Conservation (phyloP, 352 stramenopile species). For the Phytopythium oedochilum region DNA sequence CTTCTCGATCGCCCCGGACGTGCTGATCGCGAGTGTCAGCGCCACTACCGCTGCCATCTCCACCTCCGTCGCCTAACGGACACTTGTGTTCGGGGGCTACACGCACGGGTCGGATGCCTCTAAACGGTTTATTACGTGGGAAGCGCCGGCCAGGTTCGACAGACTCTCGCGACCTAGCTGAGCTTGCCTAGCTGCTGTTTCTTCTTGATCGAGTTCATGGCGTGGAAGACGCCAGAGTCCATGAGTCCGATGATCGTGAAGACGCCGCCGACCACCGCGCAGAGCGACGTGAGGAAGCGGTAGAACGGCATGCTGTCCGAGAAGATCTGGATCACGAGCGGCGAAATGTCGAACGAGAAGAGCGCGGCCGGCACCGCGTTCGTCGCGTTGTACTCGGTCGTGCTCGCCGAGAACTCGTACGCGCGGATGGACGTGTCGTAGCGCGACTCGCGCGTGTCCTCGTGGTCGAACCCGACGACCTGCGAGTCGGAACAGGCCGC, state of each 20-base stretch:
- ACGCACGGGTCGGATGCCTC: neutral
- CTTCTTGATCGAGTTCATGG: conserved; percentile 82
- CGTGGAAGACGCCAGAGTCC: conserved; percentile 74
- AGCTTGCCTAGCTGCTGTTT: conserved; percentile 82
- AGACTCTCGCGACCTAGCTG: conserved; percentile 16
- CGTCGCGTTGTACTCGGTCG: conserved; percentile 67
- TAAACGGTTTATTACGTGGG: neutral
- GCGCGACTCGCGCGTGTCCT: conserved; percentile 42
- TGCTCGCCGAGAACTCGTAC: conserved; percentile 79
- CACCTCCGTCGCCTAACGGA: neutral
- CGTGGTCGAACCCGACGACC: conserved; percentile 77
- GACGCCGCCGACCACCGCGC: conserved; percentile 76
- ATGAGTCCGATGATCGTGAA: conserved; percentile 85
- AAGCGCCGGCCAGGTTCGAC: neutral
- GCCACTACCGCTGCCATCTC: conserved; percentile 15
- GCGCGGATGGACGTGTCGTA: conserved; percentile 44
- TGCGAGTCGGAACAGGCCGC: conserved; percentile 10
- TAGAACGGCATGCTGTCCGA: conserved; percentile 76
- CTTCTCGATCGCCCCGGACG: conserved; percentile 33
- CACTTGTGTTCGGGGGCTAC: too few species aligned
- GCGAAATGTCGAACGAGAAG: conserved; percentile 82
- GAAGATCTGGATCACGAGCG: conserved; percentile 66
- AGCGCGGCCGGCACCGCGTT: conserved; percentile 55
- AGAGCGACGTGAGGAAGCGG: conserved; percentile 80
- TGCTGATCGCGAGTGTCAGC: conserved; percentile 9